These are phyloP conservation scores for Venturia asperata DNA, from an alignment of 2,329 filamentous ascomycete species.

Conservation along the genomic window DNA sequence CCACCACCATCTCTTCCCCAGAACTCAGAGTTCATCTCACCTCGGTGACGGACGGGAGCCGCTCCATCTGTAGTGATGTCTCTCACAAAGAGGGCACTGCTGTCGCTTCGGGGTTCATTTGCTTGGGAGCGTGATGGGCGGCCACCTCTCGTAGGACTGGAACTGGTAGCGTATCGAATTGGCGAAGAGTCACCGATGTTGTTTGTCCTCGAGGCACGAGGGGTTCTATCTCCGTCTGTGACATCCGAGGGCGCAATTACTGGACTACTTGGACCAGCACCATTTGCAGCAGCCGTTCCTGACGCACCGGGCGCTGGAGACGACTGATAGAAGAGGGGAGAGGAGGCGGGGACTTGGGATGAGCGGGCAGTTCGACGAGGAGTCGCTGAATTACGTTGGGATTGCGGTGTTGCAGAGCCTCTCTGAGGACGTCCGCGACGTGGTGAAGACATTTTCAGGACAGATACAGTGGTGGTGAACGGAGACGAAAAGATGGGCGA, in stretches of 20 bases:
- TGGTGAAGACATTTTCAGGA: slow-evolving; percentile 20
- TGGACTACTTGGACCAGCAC: slow-evolving; percentile 25
- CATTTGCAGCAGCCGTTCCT: slow-evolving; percentile 29
- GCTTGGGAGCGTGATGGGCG: slow-evolving; percentile 26
- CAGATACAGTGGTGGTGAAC: neutral
- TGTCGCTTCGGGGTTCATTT: slow-evolving; percentile 58
- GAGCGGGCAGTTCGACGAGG: slow-evolving; percentile 47
- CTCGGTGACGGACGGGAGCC: slow-evolving; percentile 58
- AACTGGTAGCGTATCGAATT: slow-evolving; percentile 83
- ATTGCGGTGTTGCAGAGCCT: slow-evolving; percentile 5
- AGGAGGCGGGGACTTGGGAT: slow-evolving; percentile 58
- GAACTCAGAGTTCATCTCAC: slow-evolving; percentile 80
- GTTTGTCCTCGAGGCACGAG: slow-evolving; percentile 53
- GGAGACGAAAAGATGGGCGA: neutral
- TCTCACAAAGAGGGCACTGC: slow-evolving; percentile 79
- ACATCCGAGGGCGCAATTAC: slow-evolving; percentile 36
- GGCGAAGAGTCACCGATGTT: slow-evolving; percentile 73
- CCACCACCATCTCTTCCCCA: slow-evolving; percentile 45
- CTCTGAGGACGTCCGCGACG: slow-evolving; percentile 18
- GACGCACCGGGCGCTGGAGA: slow-evolving; percentile 45
- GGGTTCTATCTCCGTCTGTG: slow-evolving; percentile 60
- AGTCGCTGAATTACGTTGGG: slow-evolving; percentile 33
- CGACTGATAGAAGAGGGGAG: slow-evolving; percentile 70
- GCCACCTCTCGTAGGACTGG: slow-evolving; percentile 44
- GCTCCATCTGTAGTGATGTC: slow-evolving; percentile 48